phyloP scores from a whole-genome alignment of 805 yeast species.

The Hanseniaspora mollemarum region DNA sequence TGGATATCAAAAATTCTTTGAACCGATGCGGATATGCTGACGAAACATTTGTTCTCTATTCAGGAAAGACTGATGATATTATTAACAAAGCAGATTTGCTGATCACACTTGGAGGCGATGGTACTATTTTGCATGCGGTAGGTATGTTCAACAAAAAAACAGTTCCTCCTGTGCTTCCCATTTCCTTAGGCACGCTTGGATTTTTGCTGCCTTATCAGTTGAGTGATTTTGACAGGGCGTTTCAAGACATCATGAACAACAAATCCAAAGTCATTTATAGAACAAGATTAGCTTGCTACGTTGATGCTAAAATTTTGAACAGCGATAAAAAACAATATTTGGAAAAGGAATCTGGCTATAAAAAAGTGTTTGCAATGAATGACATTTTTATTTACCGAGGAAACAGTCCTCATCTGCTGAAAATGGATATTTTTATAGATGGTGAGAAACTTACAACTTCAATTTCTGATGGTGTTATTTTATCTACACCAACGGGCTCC shows the following conservation, averaged over 20 bases:
- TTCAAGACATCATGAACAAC: slow-evolving; percentile 53
- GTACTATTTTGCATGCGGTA: slow-evolving; percentile 78
- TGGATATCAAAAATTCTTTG: slow-evolving; percentile 40
- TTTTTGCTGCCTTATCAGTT: slow-evolving; percentile 81
- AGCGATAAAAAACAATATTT: slow-evolving; percentile 12
- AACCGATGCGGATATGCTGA: slow-evolving; percentile 23
- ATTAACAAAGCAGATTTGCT: slow-evolving; percentile 61
- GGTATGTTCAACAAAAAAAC: slow-evolving; percentile 56
- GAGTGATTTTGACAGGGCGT: slow-evolving; percentile 45
- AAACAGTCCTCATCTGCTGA: slow-evolving; percentile 70
- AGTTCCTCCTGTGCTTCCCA: slow-evolving; percentile 83
- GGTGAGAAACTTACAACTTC: slow-evolving; percentile 78
- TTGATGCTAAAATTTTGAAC: slow-evolving; percentile 25
- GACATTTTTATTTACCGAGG: slow-evolving; percentile 85
- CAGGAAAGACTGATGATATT: slow-evolving; percentile 50
- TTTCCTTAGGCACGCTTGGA: slow-evolving; percentile 84
- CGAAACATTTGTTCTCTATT: slow-evolving; percentile 36
- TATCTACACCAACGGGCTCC: slow-evolving; percentile 89
- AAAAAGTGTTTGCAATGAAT: slow-evolving; percentile 72
- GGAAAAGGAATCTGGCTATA: slow-evolving; percentile 16
- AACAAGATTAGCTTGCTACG: slow-evolving; percentile 67
- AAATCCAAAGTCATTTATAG: slow-evolving; percentile 65
- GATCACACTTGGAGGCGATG: slow-evolving; percentile 93
- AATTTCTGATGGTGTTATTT: slow-evolving; percentile 78
- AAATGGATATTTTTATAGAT: slow-evolving; percentile 74